A percentile compares a stretch with the other conserved stretches of the same genome.
Evolutionary conservation across 1,284 basidiomycete genomes (phyloP).

Genomic region (Heterobasidion annosum): DNA sequence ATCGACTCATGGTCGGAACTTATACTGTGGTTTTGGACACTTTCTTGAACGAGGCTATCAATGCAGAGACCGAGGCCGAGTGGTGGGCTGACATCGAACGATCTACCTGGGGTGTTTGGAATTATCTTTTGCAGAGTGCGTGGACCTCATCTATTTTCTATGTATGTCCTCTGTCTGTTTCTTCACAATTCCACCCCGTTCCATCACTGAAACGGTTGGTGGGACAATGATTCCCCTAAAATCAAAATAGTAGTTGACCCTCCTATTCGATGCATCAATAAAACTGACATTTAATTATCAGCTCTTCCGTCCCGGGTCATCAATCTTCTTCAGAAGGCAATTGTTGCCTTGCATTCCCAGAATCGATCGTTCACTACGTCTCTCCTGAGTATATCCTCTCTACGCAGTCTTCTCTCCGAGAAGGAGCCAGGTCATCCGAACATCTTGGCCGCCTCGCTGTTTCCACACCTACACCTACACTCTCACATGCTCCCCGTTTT

Average conservation of each 20-base stretch:
- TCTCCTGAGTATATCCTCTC: slow-evolving; percentile 38
- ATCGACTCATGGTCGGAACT: slow-evolving; percentile 41
- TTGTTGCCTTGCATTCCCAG: slow-evolving; percentile 33
- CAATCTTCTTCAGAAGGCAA: slow-evolving; percentile 31
- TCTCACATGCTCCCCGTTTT: slow-evolving; percentile 18
- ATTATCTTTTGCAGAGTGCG: slow-evolving; percentile 64
- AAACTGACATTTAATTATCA: slow-evolving; percentile 16
- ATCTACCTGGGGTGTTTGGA: slow-evolving; percentile 37
- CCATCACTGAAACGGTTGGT: background rate
- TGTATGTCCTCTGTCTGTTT: background rate
- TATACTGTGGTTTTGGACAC: slow-evolving; percentile 52
- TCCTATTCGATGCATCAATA: too few relatives aligned
- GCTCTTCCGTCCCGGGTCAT: slow-evolving; percentile 50
- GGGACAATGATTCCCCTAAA: background rate
- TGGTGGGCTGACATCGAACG: slow-evolving; percentile 68
- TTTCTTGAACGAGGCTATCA: slow-evolving; percentile 50
- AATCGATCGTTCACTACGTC: slow-evolving; percentile 40
- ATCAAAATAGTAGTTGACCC: background rate
- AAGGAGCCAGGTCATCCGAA: slow-evolving; percentile 33
- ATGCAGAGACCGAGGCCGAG: slow-evolving; percentile 60
- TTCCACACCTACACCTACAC: slow-evolving; percentile 45
- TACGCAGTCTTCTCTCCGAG: slow-evolving; percentile 41
- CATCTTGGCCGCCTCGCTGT: slow-evolving; percentile 43
- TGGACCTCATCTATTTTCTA: slow-evolving; percentile 9
- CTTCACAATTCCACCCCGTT: background rate